Conservation (phyloP, 768 basidiomycete species). For the Suillus weaverae region DNA sequence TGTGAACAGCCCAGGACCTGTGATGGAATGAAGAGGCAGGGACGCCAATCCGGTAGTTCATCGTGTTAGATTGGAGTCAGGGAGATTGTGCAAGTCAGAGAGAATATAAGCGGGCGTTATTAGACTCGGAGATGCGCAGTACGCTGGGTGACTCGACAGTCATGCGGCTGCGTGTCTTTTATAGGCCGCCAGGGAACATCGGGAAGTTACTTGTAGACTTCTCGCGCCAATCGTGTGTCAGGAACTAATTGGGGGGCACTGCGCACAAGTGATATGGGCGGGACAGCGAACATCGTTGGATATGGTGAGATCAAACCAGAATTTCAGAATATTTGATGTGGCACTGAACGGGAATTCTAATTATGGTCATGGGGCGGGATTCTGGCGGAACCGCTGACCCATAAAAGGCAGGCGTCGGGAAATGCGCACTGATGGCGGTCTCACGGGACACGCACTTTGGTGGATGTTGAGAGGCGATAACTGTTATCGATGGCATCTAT, state of each 20-base stretch:
- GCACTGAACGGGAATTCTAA: constrained; percentile 17
- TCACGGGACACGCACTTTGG: constrained; percentile 3
- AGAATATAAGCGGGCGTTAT: neutral
- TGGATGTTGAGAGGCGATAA: neutral
- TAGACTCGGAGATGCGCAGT: neutral
- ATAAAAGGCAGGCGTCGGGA: constrained; percentile 22
- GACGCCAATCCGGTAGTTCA: constrained; percentile 15
- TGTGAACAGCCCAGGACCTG: constrained; percentile 20
- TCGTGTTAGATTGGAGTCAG: constrained; percentile 13
- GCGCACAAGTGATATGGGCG: constrained; percentile 22
- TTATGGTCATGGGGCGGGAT: constrained; percentile 15
- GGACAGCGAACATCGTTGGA: constrained; percentile 28
- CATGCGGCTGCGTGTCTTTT: constrained; percentile 20
- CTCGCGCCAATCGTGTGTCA: neutral
- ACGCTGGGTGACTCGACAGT: constrained; percentile 24
- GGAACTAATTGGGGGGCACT: neutral
- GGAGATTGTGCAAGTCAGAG: neutral
- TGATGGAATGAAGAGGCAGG: constrained; percentile 16
- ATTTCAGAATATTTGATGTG: constrained; percentile 3
- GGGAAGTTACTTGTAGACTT: constrained; percentile 19
- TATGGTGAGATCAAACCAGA: constrained; percentile 15
- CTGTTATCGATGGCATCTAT: constrained; percentile 1
- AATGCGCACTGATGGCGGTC: constrained; percentile 20
- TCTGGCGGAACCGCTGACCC: constrained; percentile 17
- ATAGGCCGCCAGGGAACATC: constrained; percentile 24